Base-by-base conservation (phyloP, 805 yeast genomes). In the Ogataea philodendri region DNA sequence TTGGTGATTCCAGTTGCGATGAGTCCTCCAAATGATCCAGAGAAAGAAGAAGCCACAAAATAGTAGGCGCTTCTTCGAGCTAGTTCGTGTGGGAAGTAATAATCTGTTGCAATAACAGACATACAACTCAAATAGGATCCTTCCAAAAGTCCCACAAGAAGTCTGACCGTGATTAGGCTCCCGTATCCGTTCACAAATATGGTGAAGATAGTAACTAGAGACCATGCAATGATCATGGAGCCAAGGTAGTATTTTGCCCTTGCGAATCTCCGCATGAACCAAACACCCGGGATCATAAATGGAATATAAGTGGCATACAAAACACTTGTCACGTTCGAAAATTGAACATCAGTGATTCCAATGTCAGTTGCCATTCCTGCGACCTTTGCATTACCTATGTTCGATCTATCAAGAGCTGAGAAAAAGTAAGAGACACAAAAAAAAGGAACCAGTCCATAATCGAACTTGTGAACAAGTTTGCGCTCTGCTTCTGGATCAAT, bases 341-440 rank as follows among this genome's bases (percentile, higher is more conserved):
- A 69, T 46, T 69, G 62, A 30, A 49, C 47, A 9, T 70, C 71
- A 6, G 44, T 36, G 32, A 69, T 58, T 5, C 57, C 54, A 40
- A 69, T 50, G 39, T 67, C 72, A 10, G 53, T 52, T 43, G 65
- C 67, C 36, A 69, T 49, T 9, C 70, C 70, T 30, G 69, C 71
- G 19, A 67, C 55, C 39, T 69, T 54, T 2, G 73, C 73, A 39
- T 66, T 59, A 6, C 71, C 70, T 37, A 69, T 60, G 40, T 66
- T 67, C 40, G 67, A 67, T 32, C 74, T 49, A 48, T 69, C 74
- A 45, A 69, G 51, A 39, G 67, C 67, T 36, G 65, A 65, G 36
- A 68, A 58, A 40, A 69, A 67, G 41, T 69, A 69, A n/a, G 30
- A 26, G 7, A 26, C 30, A 26, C 30, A 26, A 15, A 26, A 26